Base-by-base conservation (phyloP, 108 stramenopile genomes). In the Cyclostephanos tholiformis region DNA sequence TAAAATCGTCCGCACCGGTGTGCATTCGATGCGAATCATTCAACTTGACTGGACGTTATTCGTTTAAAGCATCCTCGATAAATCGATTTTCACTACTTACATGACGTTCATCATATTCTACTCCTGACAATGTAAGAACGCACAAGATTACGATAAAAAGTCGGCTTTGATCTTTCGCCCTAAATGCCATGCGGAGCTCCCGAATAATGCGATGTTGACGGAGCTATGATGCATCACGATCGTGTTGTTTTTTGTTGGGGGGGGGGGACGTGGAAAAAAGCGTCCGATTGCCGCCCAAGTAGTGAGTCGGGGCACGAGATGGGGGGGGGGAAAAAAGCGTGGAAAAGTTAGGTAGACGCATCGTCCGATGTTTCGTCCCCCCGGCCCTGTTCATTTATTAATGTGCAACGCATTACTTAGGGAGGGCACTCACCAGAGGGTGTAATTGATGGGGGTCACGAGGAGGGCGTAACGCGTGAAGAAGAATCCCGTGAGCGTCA, bases 141-240 rank as follows among this genome's bases (percentile, higher is more conserved):
- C 48, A 26, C 29, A 3, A 14, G 32, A 55, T 73, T 49, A 65
- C 39, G 44, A 72, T 38, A 92, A 55, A 65, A 57, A 95, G 73
- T 92, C 94, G 4, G 94, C 91, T 68, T 91, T 92, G 53, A 95
- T 76, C 69, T 95, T 95, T 53, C 91, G 80, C 35, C 89, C 89
- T 52, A 93, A 72, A 86, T 92, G 91, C 91, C 91, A 95, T 8
- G 87, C 91, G 38, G 88, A 89, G 56, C 85, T 86, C 58, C 80
- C 78, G 81, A 91, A 91, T 62, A 92, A 82, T 5, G 91, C 91
- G 49, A 95, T 71, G 69, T 95, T 92, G 67, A 92, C 94, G 68
- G 76, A 80, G 71, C 78, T 79, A 26, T 2, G 16, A 13, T 26
- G 64, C 30, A 63, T 39, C 44, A 27, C 64, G 70, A 91, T 89